phyloP scores from a whole-genome alignment of 352 stramenopile species.

The Pythium periplocum region DNA sequence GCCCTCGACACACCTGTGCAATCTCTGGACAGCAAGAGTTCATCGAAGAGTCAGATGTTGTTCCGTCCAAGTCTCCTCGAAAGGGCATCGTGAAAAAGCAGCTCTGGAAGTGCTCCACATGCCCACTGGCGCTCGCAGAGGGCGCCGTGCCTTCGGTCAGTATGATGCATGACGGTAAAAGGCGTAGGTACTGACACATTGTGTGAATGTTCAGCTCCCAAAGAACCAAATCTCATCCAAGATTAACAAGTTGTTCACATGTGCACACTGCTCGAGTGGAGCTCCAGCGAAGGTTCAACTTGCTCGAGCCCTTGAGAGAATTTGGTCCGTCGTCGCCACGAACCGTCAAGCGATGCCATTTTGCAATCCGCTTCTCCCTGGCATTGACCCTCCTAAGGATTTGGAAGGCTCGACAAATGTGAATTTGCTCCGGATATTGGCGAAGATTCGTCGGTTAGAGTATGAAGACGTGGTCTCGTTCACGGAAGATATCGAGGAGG shows the following conservation, averaged over 20 bases:
- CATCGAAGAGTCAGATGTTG: slow-evolving; percentile 32
- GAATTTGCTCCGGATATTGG: slow-evolving; percentile 71
- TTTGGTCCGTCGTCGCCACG: slow-evolving; percentile 83
- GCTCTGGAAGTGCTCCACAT: slow-evolving; percentile 80
- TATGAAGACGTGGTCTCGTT: slow-evolving; percentile 63
- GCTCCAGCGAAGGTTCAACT: slow-evolving; percentile 64
- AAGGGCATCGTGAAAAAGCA: slow-evolving; percentile 48
- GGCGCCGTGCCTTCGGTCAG: slow-evolving; percentile 49
- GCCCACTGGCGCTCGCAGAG: slow-evolving; percentile 60
- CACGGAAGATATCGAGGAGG: slow-evolving; percentile 52
- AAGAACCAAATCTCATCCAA: slow-evolving; percentile 61
- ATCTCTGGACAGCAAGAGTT: slow-evolving; percentile 54
- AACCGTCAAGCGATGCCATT: slow-evolving; percentile 83
- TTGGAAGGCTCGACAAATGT: slow-evolving; percentile 19
- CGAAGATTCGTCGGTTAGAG: slow-evolving; percentile 62
- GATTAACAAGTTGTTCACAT: slow-evolving; percentile 63
- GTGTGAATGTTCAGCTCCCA: slow-evolving; percentile 34
- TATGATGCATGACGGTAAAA: background rate
- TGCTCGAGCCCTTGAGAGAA: slow-evolving; percentile 69
- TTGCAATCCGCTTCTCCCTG: slow-evolving; percentile 64
- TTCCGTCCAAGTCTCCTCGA: slow-evolving; percentile 37
- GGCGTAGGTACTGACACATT: background rate
- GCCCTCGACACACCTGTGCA: slow-evolving; percentile 70
- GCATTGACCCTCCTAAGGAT: slow-evolving; percentile 31
- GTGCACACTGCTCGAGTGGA: slow-evolving; percentile 54